Conservation (phyloP, 345 rosid species). For the Viola odorata region DNA sequence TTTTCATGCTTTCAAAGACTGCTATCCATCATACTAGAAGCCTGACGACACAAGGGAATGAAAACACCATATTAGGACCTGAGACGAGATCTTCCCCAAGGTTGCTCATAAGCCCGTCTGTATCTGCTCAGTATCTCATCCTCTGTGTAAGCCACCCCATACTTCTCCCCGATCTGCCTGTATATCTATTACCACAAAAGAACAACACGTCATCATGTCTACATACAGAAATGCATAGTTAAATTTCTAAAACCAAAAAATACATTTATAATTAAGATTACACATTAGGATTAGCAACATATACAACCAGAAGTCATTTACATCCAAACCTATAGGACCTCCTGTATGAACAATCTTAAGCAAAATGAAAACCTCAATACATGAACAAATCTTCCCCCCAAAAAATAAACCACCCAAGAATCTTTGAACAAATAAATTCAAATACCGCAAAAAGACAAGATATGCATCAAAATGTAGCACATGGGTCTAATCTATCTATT, state of each 20-base stretch:
- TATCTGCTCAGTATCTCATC: conserved; percentile 76
- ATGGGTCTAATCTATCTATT: too few relatives aligned
- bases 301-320: too few relatives aligned
- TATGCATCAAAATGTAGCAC: background rate
- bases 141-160: conserved; percentile 85
- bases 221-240: background rate
- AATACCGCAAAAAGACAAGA: background rate
- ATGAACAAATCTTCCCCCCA: too few relatives aligned
- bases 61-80: conserved; percentile 35
- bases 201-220: background rate
- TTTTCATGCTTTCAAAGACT: too few relatives aligned
- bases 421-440: too few relatives aligned
- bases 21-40: too few relatives aligned
- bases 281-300: too few relatives aligned
- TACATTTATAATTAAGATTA: too few relatives aligned
- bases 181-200: conserved; percentile 49
- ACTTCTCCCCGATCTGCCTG: conserved; percentile 78
- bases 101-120: conserved; percentile 87
- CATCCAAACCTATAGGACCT: too few relatives aligned
- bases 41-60: background rate
- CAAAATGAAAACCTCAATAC: too few relatives aligned
- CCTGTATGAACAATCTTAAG: too few relatives aligned
- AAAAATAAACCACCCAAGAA: too few relatives aligned
- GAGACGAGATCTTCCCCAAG: conserved; percentile 95
- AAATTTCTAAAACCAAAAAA: background rate